Base-by-base conservation (phyloP, 352 stramenopile species). In the Pythium vanterpoolii region DNA sequence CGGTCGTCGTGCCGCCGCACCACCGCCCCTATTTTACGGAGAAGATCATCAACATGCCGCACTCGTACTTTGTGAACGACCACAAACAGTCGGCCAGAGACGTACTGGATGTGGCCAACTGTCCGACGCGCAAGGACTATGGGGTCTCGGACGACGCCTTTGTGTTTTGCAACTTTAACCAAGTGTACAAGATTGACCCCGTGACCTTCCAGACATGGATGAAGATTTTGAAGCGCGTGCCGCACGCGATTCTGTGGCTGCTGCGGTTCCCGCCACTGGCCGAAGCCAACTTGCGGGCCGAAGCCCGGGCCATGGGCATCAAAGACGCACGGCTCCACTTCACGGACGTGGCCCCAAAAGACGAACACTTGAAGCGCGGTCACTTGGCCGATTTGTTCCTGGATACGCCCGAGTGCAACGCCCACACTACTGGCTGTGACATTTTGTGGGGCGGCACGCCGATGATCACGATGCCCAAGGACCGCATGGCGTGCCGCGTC, bases 81-180 rank as follows among this genome's bases (percentile, higher is more conserved):
- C 87, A 97, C 72, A 89, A 87, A 46, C 86, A 97, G 67, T 94
- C 79, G 43, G 83, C 84, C 1, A 73, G 53, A 0, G 84, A 96
- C 33, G 86, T 96, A 2, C 62, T 97, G 33, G 85, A 97, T 50
- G 68, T 74, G 19, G 66, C 77, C 9, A 89, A 82, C 47, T 91
- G 83, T 19, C 86, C 86, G 2, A 90, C 81, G 34, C 84, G 93
- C 51, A 65, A 69, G 6, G 73, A 93, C 53, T 98, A 98, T 48
- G 93, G 90, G 31, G 78, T 98, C 1, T 83, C 89, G 0, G 90
- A 98, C 28, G 89, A 97, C 71, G 79, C 76, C 52, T 98, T 98
- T 68, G 93, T 98, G 27, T 98, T 98, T 64, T 96, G 89, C 62
- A 97, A 96, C 62, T 98, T 98, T 59, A 98, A 97, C 50, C 86